Evolutionary conservation across 2,329 filamentous ascomycete species (phyloP), one percentile per base, ranked within the genome.

Genomic region (Rosellinia necatrix): DNA sequence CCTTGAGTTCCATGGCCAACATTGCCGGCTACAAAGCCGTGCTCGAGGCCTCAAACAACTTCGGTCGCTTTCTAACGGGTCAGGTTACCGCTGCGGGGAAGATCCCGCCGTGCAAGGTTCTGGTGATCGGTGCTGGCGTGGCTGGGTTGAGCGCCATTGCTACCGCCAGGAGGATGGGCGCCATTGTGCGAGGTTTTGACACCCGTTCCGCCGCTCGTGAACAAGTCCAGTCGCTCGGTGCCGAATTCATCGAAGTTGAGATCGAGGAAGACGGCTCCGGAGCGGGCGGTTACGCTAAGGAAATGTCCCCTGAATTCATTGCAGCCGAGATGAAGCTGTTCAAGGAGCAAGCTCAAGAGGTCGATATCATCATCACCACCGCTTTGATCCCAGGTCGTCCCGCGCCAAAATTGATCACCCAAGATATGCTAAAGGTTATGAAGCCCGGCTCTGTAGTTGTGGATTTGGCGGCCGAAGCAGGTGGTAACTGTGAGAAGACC

Each of bases 11-110:
- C 8, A 96, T 96, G 92, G 91, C 92, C 58, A 96, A 96, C 66
- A 96, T 96, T 75, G 90, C 91, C 19, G 92, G 92, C 0, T 96
- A 96, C 76, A 96, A 96, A 73, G 92, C 91, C 35, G 90, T 96
- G 1, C 77, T 96, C 38, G 91, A 96, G 72, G 92, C 91, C 1
- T 92, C 90, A 12, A 96, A 96, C 72, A 86, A 89, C 61, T 96
- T 96, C 72, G 91, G 91, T 49, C 85, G 91, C 41, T 96, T 96
- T 69, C 75, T 96, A 64, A 96, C 91, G 10, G 92, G 91, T 24
- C 92, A 96, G 71, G 90, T 92, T 13, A 96, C 92, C 4, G 92
- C 92, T 48, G 92, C 92, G 50, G 92, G 92, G 42, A 86, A 94
- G 80, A 94, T 96, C 29, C 91, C 92, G 0, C 91, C 91, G 3